Conservation (phyloP, 768 basidiomycete genomes). For the Solioccasus polychromus region DNA sequence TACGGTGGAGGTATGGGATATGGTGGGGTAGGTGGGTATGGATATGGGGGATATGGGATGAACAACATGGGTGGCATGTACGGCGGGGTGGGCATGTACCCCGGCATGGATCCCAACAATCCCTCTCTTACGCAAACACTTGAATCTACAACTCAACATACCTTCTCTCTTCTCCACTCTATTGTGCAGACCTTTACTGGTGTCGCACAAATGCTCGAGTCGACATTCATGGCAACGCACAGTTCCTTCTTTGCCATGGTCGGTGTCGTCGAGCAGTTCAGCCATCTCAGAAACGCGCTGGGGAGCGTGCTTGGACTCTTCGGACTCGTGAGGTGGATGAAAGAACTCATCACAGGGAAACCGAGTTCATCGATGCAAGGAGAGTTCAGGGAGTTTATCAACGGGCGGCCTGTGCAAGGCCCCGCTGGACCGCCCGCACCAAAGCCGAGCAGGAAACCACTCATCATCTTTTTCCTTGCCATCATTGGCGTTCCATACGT, state of each 20-base stretch:
- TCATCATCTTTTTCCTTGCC: slow-evolving; percentile 90
- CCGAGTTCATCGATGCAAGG: slow-evolving; percentile 44
- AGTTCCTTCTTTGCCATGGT: slow-evolving; percentile 96
- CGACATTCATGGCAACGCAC: slow-evolving; percentile 96
- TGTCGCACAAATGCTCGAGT: slow-evolving; percentile 95
- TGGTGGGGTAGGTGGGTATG: slow-evolving; percentile 44
- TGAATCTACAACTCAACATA: slow-evolving; percentile 85
- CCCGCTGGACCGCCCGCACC: slow-evolving; percentile 40
- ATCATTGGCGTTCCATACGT: slow-evolving; percentile 91
- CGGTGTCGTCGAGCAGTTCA: slow-evolving; percentile 93
- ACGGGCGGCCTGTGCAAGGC: slow-evolving; percentile 56
- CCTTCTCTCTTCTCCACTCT: slow-evolving; percentile 89
- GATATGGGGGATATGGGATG: slow-evolving; percentile 46
- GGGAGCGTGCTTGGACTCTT: slow-evolving; percentile 93
- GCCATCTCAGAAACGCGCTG: slow-evolving; percentile 85
- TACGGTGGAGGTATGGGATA: slow-evolving; percentile 36
- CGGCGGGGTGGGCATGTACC: slow-evolving; percentile 38
- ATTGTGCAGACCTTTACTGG: slow-evolving; percentile 95
- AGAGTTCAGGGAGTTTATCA: slow-evolving; percentile 78
- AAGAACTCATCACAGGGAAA: slow-evolving; percentile 53
- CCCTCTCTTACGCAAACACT: slow-evolving; percentile 82
- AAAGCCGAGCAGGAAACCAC: slow-evolving; percentile 82
- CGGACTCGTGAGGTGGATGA: slow-evolving; percentile 84
- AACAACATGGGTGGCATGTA: slow-evolving; percentile 48
- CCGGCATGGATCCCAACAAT: slow-evolving; percentile 46